Evolutionary conservation across 768 basidiomycete genomes (phyloP), one percentile per base, ranked within the genome.

Genomic region (Suillus plorans): DNA sequence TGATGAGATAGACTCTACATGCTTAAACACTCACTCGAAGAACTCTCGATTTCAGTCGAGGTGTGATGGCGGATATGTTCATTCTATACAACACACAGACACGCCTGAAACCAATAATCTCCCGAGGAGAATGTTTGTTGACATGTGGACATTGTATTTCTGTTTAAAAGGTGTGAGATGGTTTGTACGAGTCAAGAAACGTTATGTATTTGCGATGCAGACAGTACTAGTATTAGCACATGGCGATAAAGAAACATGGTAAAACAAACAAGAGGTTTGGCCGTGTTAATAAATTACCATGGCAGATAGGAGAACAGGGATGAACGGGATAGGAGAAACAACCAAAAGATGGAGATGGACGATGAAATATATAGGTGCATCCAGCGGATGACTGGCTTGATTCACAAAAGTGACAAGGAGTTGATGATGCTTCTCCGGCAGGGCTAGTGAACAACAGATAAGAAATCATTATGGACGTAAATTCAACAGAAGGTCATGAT

Each of bases 201-300:
- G 41, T 42, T 42, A 31, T 42, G 28, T 39, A 42, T 59, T 37
- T 59, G 41, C 12, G 28, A 20, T 42, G 58, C 25, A 59, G 18
- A 31, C 41, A 7, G 58, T 42, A 59, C 42, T 31, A 13, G 41
- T 42, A 59, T 59, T 31, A 13, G 41, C 58, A 59, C 58, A 59
- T 42, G 58, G 25, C 18, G 57, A 41, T 39, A 16, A 3, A 20
- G 25, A 31, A 42, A 42, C 25, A 59, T 59, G 58, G 58, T 59
- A 42, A 59, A 41, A 42, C 57, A 59, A 50, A 28, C 47, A 59
- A 31, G 39, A 58, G 5, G 58, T 31, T 41, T 59, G 58, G 18
- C 41, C 34, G 55, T 57, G 55, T 55, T 22, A 34, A 59, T 22
- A 55, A 31, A 60, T 62, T 62, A 60, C 53, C 36, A 62, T 59